Evolutionary conservation across 805 yeast genomes (phyloP).

Genomic region (Lipomyces spencermartinsiae): DNA sequence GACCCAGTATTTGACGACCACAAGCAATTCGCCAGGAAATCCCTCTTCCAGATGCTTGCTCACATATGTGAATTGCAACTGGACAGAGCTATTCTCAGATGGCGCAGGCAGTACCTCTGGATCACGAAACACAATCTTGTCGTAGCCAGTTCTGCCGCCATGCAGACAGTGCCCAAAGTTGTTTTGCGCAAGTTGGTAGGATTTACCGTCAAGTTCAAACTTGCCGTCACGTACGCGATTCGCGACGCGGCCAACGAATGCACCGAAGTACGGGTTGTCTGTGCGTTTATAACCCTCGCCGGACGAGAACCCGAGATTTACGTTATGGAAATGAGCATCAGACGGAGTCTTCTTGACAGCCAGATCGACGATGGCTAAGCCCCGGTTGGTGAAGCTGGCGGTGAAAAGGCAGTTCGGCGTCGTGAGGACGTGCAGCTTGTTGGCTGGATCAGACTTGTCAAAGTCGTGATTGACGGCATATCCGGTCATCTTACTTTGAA

Average conservation of each 20-base stretch:
- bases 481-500: background rate
- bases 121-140: conserved; percentile 58
- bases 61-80: conserved; percentile 50
- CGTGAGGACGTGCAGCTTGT: conserved; percentile 27
- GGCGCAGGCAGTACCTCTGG: conserved; percentile 53
- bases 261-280: conserved; percentile 62
- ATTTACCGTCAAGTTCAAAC: conserved; percentile 51
- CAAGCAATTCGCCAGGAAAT: conserved; percentile 64
- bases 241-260: conserved; percentile 70
- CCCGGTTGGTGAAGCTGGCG: conserved; percentile 35
- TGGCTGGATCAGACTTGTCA: conserved; percentile 23
- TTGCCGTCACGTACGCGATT: conserved; percentile 60
- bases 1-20: conserved; percentile 55
- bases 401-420: conserved; percentile 27
- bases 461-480: conserved; percentile 29
- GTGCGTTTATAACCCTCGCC: conserved; percentile 41
- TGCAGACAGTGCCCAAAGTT: conserved; percentile 57
- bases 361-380: conserved; percentile 24
- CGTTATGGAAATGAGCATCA: conserved; percentile 25
- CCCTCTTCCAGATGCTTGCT: conserved; percentile 61
- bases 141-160: conserved; percentile 61
- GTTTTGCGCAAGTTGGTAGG: conserved; percentile 53
- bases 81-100: conserved; percentile 44
- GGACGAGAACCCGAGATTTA: conserved; percentile 19
- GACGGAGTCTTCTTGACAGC: conserved; percentile 14